These are phyloP conservation scores for Sphagnum magellanicum DNA, from an alignment of 228 moss, liverwort and hornwort genomes.

Conservation along the genomic window DNA sequence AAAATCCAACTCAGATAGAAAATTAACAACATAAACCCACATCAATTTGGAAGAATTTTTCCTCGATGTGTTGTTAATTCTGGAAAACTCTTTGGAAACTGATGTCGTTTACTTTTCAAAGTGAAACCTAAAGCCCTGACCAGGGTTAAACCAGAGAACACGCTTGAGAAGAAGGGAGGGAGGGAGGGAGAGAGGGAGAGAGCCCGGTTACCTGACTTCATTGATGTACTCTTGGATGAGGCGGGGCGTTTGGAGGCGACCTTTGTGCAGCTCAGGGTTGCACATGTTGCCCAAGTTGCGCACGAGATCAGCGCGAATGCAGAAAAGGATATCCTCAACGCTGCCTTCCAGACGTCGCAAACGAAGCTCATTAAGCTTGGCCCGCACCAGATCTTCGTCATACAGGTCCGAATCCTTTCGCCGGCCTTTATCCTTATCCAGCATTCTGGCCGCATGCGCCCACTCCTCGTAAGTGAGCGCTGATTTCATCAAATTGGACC, in stretches of 20 bases:
- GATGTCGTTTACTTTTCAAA: no score
- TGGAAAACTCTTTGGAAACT: no score
- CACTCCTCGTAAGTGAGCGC: constrained; percentile 95
- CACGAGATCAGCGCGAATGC: constrained; percentile 88
- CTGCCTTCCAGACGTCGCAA: constrained; percentile 79
- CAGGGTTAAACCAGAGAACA: no score
- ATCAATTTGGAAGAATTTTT: no score
- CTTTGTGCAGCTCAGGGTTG: constrained; percentile 95
- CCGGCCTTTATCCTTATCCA: constrained; percentile 60
- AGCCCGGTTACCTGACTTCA: constrained; percentile 55
- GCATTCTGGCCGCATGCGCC: constrained; percentile 84
- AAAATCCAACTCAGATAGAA: no score
- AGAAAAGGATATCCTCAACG: constrained; percentile 91
- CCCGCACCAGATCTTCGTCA: constrained; percentile 77
- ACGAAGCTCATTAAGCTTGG: constrained; percentile 74
- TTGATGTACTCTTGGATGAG: constrained; percentile 93
- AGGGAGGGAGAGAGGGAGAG: no score
- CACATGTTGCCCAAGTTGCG: constrained; percentile 97
- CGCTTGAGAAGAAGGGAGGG: no score
- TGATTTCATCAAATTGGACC: constrained; percentile 86
- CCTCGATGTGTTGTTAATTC: no score
- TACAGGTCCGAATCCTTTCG: constrained; percentile 74
- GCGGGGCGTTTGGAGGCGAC: constrained; percentile 74
- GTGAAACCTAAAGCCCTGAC: no score
- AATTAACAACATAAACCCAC: no score